These are phyloP conservation scores for Pulveroboletus sp. DNA, from an alignment of 768 basidiomycete genomes.

Conservation along the genomic window DNA sequence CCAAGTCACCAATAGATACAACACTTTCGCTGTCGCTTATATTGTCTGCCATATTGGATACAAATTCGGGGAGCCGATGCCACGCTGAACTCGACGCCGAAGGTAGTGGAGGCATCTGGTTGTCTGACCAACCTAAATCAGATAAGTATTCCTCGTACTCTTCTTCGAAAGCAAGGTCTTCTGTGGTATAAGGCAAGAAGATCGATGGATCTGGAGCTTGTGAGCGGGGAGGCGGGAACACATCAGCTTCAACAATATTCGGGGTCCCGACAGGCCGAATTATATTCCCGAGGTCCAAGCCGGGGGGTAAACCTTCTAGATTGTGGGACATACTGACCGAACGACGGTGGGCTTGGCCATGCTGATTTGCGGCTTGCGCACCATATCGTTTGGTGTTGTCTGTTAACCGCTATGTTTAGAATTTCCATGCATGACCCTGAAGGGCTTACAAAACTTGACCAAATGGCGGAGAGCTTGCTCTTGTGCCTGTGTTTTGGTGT, in stretches of 20 bases:
- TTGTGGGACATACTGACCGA: conserved; percentile 82
- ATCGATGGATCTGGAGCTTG: conserved; percentile 79
- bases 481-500: conserved; percentile 59
- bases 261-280: conserved; percentile 74
- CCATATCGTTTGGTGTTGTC: conserved; percentile 93
- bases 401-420: conserved; percentile 27
- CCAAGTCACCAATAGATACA: conserved; percentile 82
- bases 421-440: not conserved
- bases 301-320: conserved; percentile 69
- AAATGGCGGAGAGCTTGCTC: conserved; percentile 91
- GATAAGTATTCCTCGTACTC: conserved; percentile 95
- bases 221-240: conserved; percentile 91
- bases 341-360: conserved; percentile 65
- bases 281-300: conserved; percentile 68
- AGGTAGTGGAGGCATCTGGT: conserved; percentile 39
- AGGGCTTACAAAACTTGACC: conserved; percentile 83
- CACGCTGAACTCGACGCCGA: conserved; percentile 55
- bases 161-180: conserved; percentile 92
- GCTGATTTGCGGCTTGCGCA: conserved; percentile 43
- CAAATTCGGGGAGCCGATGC: conserved; percentile 77
- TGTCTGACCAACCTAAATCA: conserved; percentile 75
- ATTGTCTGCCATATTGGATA: conserved; percentile 74
- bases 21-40: conserved; percentile 96
- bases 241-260: conserved; percentile 78
- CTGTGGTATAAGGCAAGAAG: conserved; percentile 87